Evolutionary conservation across 2,329 filamentous ascomycete genomes (phyloP), one percentile per base, ranked within the genome.

Genomic region (Ustilaginoidea virens): DNA sequence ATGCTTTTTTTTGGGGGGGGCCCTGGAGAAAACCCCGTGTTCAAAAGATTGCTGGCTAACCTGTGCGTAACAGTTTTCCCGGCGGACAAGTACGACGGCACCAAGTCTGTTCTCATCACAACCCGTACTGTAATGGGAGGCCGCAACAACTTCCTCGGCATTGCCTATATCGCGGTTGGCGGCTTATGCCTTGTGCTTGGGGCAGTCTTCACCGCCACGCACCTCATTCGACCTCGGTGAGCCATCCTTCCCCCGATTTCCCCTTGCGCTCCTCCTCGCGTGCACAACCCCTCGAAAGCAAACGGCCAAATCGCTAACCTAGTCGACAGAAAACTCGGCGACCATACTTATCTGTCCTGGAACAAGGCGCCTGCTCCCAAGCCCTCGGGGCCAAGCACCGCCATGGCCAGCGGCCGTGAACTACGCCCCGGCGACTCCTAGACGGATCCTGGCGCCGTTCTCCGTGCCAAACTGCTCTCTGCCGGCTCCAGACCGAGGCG

Each of bases 271-370:
- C n/a, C n/a, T n/a, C n/a, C n/a, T n/a, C n/a, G n/a, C n/a, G n/a
- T n/a, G n/a, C n/a, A n/a, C n/a, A n/a, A n/a, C n/a, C n/a, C n/a
- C n/a, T n/a, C n/a, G n/a, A n/a, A n/a, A n/a, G n/a, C n/a, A n/a
- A n/a, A n/a, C n/a, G n/a, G n/a, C n/a, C n/a, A n/a, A n/a, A n/a
- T n/a, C n/a, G n/a, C n/a, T n/a, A n/a, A n/a, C n/a, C n/a, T n/a
- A n/a, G n/a, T n/a, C n/a, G n/a, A n/a, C 40, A 87, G 90, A 47
- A 98, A 96, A 79, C 70, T 98, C 23, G 90, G 90, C 36, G 90
- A 98, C 52, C 90, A 96, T 55, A 94, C 85, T 7, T 96, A 98
- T 52, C 68, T 98, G 27, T 90, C 82, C 15, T 98, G 90, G 90
- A 94, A 96, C 52, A 71, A 72, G 33, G 58, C 56, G 1, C 63